Conservation (phyloP, 352 stramenopile genomes). For the Phytophthora sp. region DNA sequence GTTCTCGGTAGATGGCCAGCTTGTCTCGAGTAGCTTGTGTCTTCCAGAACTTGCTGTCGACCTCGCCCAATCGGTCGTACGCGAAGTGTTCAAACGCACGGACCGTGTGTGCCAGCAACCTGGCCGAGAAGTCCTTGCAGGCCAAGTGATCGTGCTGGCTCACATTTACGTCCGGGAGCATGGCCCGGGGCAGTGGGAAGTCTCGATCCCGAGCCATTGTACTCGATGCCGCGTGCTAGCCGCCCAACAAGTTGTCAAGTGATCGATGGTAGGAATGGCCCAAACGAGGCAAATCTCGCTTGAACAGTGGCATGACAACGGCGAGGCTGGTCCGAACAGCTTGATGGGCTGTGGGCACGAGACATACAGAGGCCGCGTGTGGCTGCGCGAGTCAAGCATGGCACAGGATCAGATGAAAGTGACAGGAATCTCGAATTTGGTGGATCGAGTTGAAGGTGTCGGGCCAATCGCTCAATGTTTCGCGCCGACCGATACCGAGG, state of each 20-base stretch:
- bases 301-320: conserved; percentile 11
- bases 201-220: conserved; percentile 42
- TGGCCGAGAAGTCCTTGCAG: conserved; percentile 43
- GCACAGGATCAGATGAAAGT: conserved; percentile 12
- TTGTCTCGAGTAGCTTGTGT: conserved; percentile 35
- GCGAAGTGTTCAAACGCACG: conserved; percentile 44
- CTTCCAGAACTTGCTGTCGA: conserved; percentile 48
- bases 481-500: background rate
- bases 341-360: background rate
- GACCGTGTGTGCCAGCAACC: conserved; percentile 45
- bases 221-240: background rate
- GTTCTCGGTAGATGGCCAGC: conserved; percentile 42
- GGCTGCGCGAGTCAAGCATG: conserved; percentile 3
- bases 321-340: conserved; percentile 25
- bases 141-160: conserved; percentile 30
- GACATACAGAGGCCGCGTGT: conserved; percentile 15
- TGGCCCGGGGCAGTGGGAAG: conserved; percentile 44
- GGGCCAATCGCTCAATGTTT: conserved; percentile 12
- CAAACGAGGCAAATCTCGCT: conserved; percentile 10
- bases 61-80: conserved; percentile 27
- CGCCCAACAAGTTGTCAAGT: conserved; percentile 28
- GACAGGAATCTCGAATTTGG: background rate
- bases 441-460: conserved; percentile 2
- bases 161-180: conserved; percentile 42
- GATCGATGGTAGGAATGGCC: background rate